Conservation (phyloP, 2,329 filamentous ascomycete species). For the Pseudogymnoascus sp. region DNA sequence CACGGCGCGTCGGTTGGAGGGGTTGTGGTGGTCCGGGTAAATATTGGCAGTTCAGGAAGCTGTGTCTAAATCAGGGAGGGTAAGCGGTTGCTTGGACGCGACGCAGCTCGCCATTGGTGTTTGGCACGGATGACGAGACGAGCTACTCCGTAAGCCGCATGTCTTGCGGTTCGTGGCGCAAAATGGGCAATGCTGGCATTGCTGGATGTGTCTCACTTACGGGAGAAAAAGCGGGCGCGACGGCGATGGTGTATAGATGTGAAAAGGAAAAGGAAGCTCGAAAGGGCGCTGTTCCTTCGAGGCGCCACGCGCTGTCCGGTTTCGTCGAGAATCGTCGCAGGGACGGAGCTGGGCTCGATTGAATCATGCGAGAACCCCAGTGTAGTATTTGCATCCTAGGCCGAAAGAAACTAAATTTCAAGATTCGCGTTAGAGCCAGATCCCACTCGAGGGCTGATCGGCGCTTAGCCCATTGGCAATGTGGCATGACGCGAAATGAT, state of each 20-base stretch:
- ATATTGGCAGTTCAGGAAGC: not conserved
- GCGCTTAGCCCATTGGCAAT: not conserved
- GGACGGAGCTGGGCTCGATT: not conserved
- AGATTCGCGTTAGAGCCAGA: not conserved
- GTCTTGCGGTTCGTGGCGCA: conserved; percentile 6
- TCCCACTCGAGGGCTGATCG: not conserved
- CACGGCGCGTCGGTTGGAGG: conserved; percentile 6
- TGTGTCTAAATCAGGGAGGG: conserved; percentile 9
- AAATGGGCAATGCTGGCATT: not conserved
- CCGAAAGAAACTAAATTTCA: not conserved
- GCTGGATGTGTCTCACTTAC: not conserved
- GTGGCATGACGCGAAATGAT: not conserved
- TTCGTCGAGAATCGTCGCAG: conserved; percentile 4
- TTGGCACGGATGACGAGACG: not conserved
- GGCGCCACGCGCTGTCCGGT: not conserved
- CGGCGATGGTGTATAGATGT: not conserved
- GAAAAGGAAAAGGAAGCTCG: conserved; percentile 4
- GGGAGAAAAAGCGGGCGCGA: not conserved
- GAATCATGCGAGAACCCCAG: not conserved
- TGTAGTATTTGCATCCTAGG: not conserved
- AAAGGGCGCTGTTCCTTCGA: not conserved
- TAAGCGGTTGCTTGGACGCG: conserved; percentile 8
- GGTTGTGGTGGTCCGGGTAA: not conserved
- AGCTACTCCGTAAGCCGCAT: conserved; percentile 5
- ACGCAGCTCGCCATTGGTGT: conserved; percentile 5